phyloP scores from a whole-genome alignment of 2,329 filamentous ascomycete species.

The Metarhizium brunneum region DNA sequence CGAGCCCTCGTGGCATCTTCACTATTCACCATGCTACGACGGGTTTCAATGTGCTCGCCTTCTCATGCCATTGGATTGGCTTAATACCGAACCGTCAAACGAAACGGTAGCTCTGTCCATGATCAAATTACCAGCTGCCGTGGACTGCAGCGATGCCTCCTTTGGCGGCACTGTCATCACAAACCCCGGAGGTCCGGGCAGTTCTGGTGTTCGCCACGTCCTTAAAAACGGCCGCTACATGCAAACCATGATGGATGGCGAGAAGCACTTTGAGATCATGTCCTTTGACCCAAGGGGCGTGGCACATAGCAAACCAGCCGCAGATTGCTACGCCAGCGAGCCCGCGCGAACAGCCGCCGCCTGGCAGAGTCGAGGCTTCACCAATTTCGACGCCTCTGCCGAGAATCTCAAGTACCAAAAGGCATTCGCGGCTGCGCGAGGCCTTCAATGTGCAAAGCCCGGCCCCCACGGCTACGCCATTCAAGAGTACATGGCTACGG shows the following conservation, averaged over 20 bases:
- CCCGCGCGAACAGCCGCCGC: no score
- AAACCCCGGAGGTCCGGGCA: conserved; percentile 32
- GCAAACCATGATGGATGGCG: conserved; percentile 20
- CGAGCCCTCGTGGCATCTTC: no score
- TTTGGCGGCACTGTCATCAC: conserved; percentile 27
- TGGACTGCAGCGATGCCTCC: conserved; percentile 18
- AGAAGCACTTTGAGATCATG: conserved; percentile 25
- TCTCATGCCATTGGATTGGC: conserved; percentile 30
- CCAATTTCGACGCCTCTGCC: no score
- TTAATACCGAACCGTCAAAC: conserved; percentile 14
- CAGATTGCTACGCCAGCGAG: no score
- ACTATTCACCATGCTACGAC: no score
- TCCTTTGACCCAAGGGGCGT: conserved; percentile 31
- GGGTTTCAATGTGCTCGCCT: conserved; percentile 27
- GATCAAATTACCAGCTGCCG: conserved; percentile 20
- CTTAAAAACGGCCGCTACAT: conserved; percentile 14
- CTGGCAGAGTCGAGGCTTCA: no score
- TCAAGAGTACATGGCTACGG: no score
- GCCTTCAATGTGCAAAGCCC: no score
- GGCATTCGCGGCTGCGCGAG: no score
- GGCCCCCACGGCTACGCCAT: no score
- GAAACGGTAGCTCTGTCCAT: conserved; percentile 26
- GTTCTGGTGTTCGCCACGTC: conserved; percentile 20
- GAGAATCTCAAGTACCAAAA: no score
- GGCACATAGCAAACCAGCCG: conserved; percentile 1